Evolutionary conservation across 2,329 filamentous ascomycete genomes (phyloP).

Genomic region (Alternaria triticina): DNA sequence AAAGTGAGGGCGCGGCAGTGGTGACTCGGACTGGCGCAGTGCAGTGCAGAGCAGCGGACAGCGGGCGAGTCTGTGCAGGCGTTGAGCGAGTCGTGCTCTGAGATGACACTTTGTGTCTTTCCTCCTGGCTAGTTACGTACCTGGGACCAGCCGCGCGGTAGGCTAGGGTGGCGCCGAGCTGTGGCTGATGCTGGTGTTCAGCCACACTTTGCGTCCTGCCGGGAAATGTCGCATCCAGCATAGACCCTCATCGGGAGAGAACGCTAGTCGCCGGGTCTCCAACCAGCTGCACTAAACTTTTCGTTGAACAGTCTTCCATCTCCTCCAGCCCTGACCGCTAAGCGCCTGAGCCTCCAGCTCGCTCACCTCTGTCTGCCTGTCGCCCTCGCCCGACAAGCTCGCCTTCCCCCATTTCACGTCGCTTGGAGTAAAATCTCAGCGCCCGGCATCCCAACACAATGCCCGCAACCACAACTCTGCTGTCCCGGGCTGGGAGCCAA

Average conservation of each 20-base stretch:
- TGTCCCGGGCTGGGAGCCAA: constrained; percentile 54
- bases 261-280: constrained; percentile 24
- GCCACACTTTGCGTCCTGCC: background rate
- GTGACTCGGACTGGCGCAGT: constrained; percentile 8
- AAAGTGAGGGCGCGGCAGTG: constrained; percentile 5
- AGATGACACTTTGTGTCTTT: constrained; percentile 33
- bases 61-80: background rate
- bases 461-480: constrained; percentile 58
- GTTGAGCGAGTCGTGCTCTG: constrained; percentile 10
- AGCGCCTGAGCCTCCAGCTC: constrained; percentile 29
- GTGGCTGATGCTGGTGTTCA: too few relatives aligned
- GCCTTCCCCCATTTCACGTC: background rate
- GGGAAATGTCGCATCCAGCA: constrained; percentile 14
- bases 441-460: constrained; percentile 54
- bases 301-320: constrained; percentile 39
- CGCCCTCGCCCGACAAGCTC: constrained; percentile 1
- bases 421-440: constrained; percentile 31
- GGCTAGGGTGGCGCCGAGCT: too few relatives aligned
- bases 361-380: background rate
- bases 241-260: constrained; percentile 12
- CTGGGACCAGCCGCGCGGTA: constrained; percentile 17
- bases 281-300: constrained; percentile 33
- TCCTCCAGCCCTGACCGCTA: constrained; percentile 19
- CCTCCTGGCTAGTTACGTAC: constrained; percentile 28
- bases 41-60: constrained; percentile 1